Evolutionary conservation across 805 yeast genomes (phyloP), one percentile per base, ranked within the genome.

Genomic region (Ogataea siamensis): DNA sequence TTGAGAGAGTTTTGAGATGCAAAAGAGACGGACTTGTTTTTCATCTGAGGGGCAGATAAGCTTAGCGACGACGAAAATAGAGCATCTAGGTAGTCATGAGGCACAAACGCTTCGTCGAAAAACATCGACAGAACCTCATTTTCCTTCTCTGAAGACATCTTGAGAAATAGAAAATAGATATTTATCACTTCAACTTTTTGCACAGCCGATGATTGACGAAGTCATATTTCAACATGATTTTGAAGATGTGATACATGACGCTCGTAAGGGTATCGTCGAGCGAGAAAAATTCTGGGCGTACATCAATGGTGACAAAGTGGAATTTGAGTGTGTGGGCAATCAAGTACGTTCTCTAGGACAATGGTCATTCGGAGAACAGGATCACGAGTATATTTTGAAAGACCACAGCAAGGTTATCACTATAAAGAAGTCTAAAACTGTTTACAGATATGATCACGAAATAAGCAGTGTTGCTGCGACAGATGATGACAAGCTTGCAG

Each of bases 81-180:
- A 2, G 83, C 79, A 54, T 83, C 86, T 13, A 83, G 70, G 50
- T 74, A 83, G 27, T 75, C 76, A 38, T 76, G 73, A 1, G 87
- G 83, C 12, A 73, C 76, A 53, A 82, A 83, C 17, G 73, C 76
- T 14, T 71, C 74, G 45, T 82, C 86, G 44, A 80, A 78, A 63
- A 83, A 83, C 78, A 83, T 81, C 9, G 76, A 62, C 3, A 82
- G 58, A 1, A 80, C 67, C 11, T 75, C 74, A 37, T 62, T 61
- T 24, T 59, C 54, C 33, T 41, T 31, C n/a, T 38, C 37, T 5
- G 37, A 38, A 13, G 41, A 17, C 37, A 29, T 29, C 6, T n/a
- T 21, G 6, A 18, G 12, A 24, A 36, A 11, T 26, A 8, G 16
- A 22, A 6, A 21, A 27, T 11, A 17, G 10, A 35, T 7, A 27